Evolutionary conservation across 352 stramenopile genomes (phyloP), one percentile per base, ranked within the genome.

Genomic region (Globisporangium viniferum): DNA sequence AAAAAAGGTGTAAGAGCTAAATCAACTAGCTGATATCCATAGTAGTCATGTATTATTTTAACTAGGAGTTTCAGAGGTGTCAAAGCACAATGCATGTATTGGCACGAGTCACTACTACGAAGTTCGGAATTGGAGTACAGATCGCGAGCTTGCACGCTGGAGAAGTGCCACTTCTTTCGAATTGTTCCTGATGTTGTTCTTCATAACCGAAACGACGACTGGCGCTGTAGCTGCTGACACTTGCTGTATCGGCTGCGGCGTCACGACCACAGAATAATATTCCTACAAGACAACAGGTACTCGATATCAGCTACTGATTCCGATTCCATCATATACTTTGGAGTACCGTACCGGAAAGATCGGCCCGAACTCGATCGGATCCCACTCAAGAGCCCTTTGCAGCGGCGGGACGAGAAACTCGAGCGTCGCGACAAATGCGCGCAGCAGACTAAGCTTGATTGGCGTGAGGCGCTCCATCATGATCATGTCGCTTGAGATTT

Each of bases 311-410:
- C n/a, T n/a, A n/a, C n/a, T n/a, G n/a, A n/a, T n/a, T n/a, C n/a
- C n/a, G n/a, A n/a, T n/a, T n/a, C n/a, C n/a, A n/a, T n/a, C n/a
- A n/a, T n/a, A n/a, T n/a, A n/a, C n/a, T n/a, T n/a, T n/a, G n/a
- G n/a, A n/a, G n/a, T 31, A 59, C 15, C 29, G 31, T 44, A 60
- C 54, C 54, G 54, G 29, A 29, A 60, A 60, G 54, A 60, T 15
- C 54, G 54, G 18, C 3, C 5, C 54, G 29, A 60, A 36, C 14
- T 24, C 29, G 22, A 33, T 29, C 2, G 54, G 12, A 6, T 41
- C 54, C 24, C 31, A 59, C 29, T 41, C 31, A 15, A 59, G 29
- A 39, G 54, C 29, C 6, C 54, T 5, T 10, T 20, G 54, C 54
- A 59, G 54, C 8, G 54, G 29, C 5, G 29, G 15, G 9, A 59